A percentile compares a stretch with the other conserved stretches of the same genome.
phyloP scores from a whole-genome alignment of 768 basidiomycete genomes.

The Xerocomellus amylosporus region DNA sequence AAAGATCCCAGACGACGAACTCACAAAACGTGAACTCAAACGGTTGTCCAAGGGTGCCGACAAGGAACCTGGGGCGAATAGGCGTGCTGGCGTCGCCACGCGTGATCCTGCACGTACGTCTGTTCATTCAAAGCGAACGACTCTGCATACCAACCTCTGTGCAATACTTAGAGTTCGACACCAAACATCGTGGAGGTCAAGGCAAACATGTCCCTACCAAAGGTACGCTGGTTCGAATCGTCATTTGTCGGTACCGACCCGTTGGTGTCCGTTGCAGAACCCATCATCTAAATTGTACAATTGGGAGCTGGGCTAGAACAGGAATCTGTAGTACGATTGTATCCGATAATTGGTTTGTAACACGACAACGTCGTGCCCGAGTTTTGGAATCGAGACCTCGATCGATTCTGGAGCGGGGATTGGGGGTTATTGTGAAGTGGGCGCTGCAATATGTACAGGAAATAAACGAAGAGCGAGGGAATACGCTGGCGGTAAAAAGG shows the following conservation, averaged over 20 bases:
- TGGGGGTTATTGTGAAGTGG: too few species aligned
- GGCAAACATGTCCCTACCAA: constrained; percentile 4
- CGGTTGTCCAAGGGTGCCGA: constrained; percentile 10
- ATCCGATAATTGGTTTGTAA: background rate
- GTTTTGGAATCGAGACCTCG: too few species aligned
- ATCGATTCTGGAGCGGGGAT: too few species aligned
- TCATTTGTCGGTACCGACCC: background rate
- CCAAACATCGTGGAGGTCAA: constrained; percentile 9
- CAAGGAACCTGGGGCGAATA: constrained; percentile 27
- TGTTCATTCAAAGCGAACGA: too few species aligned
- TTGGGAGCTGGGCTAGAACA: background rate
- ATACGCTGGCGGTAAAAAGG: too few species aligned
- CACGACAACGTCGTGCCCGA: background rate
- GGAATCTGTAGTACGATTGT: background rate
- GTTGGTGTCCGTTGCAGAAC: background rate
- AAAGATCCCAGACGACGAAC: constrained; percentile 23
- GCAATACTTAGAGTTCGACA: constrained; percentile 17
- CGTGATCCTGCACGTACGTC: constrained; percentile 18
- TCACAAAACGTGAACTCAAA: constrained; percentile 19
- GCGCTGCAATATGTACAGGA: too few species aligned
- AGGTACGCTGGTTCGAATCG: background rate
- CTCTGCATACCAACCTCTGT: background rate
- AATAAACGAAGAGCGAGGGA: too few species aligned
- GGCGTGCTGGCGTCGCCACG: constrained; percentile 27
- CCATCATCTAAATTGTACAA: background rate